Conservation (phyloP, 2,329 filamentous ascomycete genomes). For the Diplodia corticola region DNA sequence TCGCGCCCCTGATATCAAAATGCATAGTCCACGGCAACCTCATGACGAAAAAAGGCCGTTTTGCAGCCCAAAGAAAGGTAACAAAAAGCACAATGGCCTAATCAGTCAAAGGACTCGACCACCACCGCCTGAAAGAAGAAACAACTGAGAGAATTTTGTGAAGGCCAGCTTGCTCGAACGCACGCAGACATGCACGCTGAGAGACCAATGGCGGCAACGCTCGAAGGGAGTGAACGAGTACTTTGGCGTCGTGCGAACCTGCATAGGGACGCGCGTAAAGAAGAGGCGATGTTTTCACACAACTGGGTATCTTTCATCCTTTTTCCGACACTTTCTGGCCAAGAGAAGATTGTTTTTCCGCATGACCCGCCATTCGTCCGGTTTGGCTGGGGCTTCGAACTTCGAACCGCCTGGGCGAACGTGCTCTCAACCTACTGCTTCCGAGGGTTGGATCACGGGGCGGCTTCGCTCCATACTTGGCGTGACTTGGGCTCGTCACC, state of each 20-base stretch:
- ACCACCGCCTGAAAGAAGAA: neutral
- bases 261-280: slow-evolving; percentile 1
- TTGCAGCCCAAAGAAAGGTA: slow-evolving; percentile 8
- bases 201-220: neutral
- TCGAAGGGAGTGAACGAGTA: slow-evolving; percentile 9
- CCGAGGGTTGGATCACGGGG: neutral
- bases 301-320: slow-evolving; percentile 22
- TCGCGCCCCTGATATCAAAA: slow-evolving; percentile 14
- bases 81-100: slow-evolving; percentile 8
- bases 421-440: neutral
- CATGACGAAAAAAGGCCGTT: slow-evolving; percentile 12
- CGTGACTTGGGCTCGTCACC: neutral
- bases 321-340: slow-evolving; percentile 10
- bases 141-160: slow-evolving; percentile 1
- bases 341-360: neutral
- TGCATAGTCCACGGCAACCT: slow-evolving; percentile 3
- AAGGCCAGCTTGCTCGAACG: slow-evolving; percentile 15
- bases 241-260: neutral
- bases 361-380: neutral
- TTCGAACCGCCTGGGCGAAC: neutral
- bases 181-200: neutral
- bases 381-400: neutral
- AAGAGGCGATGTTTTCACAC: slow-evolving; percentile 5
- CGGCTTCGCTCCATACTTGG: neutral
- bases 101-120: neutral